phyloP scores from a whole-genome alignment of 495 filamentous ascomycete species.

The Penicillium cosmopolitanum region DNA sequence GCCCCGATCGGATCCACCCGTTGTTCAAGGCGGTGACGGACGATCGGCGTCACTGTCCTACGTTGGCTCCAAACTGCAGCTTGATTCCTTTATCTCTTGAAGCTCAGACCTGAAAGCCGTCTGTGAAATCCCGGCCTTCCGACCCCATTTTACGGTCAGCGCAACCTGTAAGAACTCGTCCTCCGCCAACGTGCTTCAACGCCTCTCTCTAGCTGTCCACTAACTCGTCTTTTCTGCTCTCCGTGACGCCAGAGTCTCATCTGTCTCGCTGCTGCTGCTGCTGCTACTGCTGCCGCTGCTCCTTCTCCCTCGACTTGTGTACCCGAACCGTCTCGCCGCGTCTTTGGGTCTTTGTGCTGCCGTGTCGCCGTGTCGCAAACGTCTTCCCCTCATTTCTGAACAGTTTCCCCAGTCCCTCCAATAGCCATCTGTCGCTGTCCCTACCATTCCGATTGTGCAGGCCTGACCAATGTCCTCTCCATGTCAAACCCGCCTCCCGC shows the following conservation, averaged over 20 bases:
- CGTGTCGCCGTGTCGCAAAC: constrained; percentile 12
- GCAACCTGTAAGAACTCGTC: constrained; percentile 43
- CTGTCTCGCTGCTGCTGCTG: constrained; percentile 15
- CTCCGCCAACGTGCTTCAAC: constrained; percentile 37
- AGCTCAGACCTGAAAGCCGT: constrained; percentile 7
- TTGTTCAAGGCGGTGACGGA: constrained; percentile 30
- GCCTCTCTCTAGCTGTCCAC: constrained; percentile 13
- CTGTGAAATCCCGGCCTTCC: constrained; percentile 19
- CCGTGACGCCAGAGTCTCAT: constrained; percentile 28
- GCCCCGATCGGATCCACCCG: constrained; percentile 11
- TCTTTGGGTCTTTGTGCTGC: background rate
- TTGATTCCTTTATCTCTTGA: constrained; percentile 22
- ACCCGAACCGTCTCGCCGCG: constrained; percentile 5
- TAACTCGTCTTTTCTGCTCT: constrained; percentile 24
- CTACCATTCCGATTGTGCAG: constrained; percentile 37
- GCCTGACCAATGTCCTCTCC: constrained; percentile 57
- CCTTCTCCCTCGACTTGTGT: background rate
- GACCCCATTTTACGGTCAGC: constrained; percentile 23
- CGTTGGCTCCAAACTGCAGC: constrained; percentile 12
- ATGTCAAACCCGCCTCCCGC: constrained; percentile 59
- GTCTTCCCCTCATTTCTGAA: constrained; percentile 8
- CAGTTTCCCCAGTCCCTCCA: constrained; percentile 10
- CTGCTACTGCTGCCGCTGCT: background rate
- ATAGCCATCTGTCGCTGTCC: constrained; percentile 23
- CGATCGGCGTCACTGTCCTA: constrained; percentile 27